These are phyloP conservation scores for Arabis hirsuta DNA, from an alignment of 345 rosid species.

Conservation along the genomic window DNA sequence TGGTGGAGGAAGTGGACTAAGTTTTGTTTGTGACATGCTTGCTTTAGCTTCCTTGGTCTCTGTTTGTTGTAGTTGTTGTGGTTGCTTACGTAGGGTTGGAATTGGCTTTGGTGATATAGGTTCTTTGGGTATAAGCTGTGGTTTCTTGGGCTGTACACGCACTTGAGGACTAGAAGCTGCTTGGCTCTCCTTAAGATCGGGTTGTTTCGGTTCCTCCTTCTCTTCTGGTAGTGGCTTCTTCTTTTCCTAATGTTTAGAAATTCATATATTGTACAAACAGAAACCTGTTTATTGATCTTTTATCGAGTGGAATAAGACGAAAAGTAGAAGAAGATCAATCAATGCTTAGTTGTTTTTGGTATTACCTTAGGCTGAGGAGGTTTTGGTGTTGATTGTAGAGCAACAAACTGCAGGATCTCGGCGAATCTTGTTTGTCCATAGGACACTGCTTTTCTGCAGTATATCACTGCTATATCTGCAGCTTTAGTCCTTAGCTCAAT, in stretches of 20 bases:
- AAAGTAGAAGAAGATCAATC: background rate
- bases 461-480: slow-evolving; percentile 50
- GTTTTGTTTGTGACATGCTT: slow-evolving; percentile 40
- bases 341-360: slow-evolving; percentile 13
- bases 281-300: background rate
- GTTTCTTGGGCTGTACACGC: slow-evolving; percentile 36
- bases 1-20: slow-evolving; percentile 29
- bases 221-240: slow-evolving; percentile 39
- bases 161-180: slow-evolving; percentile 25
- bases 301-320: slow-evolving; percentile 3
- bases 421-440: slow-evolving; percentile 60
- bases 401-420: slow-evolving; percentile 54
- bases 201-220: slow-evolving; percentile 36
- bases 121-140: slow-evolving; percentile 39
- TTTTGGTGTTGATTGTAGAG: slow-evolving; percentile 53
- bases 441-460: slow-evolving; percentile 60
- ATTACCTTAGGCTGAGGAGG: slow-evolving; percentile 56
- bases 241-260: slow-evolving; percentile 46
- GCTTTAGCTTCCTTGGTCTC: slow-evolving; percentile 39
- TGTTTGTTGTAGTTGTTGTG: slow-evolving; percentile 29
- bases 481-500: slow-evolving; percentile 60
- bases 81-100: slow-evolving; percentile 29
- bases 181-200: slow-evolving; percentile 38
- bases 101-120: slow-evolving; percentile 44
- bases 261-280: slow-evolving; percentile 5